phyloP scores from a whole-genome alignment of 805 yeast species.

The Zygosaccharomyces gambellarensis region DNA sequence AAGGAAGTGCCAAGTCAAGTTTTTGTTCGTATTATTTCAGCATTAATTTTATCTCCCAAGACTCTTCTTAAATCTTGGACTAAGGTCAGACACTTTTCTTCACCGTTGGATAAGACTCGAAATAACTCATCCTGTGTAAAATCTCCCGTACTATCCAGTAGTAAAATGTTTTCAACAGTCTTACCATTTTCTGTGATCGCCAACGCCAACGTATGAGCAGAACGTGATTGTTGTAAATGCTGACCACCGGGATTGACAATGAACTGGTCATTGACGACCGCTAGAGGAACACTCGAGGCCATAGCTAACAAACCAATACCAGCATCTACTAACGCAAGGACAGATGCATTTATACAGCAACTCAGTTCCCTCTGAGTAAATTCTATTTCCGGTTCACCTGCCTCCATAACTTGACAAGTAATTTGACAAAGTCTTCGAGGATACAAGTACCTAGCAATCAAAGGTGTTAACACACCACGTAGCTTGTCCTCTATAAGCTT shows the following conservation, averaged over 20 bases:
- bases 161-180: slow-evolving; percentile 51
- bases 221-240: slow-evolving; percentile 41
- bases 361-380: slow-evolving; percentile 50
- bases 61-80: slow-evolving; percentile 45
- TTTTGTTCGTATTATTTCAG: slow-evolving; percentile 13
- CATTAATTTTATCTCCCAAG: slow-evolving; percentile 42
- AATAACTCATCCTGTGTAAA: slow-evolving; percentile 56
- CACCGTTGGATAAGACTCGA: slow-evolving; percentile 48
- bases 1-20: not conserved
- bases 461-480: slow-evolving; percentile 53
- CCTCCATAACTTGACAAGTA: slow-evolving; percentile 57
- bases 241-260: slow-evolving; percentile 44
- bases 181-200: slow-evolving; percentile 43
- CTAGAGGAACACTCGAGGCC: slow-evolving; percentile 53
- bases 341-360: slow-evolving; percentile 67
- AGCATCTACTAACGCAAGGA: slow-evolving; percentile 73
- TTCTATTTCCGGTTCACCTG: slow-evolving; percentile 31
- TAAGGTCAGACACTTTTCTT: slow-evolving; percentile 41
- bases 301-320: slow-evolving; percentile 65
- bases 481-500: slow-evolving; percentile 68
- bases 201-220: slow-evolving; percentile 65
- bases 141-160: slow-evolving; percentile 67
- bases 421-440: slow-evolving; percentile 78
- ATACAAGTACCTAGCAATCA: slow-evolving; percentile 56
- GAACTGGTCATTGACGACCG: slow-evolving; percentile 34